Percentiles rank a stretch among this genome's conserved stretches.
phyloP scores from a whole-genome alignment of 2,329 filamentous ascomycete species.

The Dichotomopilus funicola region DNA sequence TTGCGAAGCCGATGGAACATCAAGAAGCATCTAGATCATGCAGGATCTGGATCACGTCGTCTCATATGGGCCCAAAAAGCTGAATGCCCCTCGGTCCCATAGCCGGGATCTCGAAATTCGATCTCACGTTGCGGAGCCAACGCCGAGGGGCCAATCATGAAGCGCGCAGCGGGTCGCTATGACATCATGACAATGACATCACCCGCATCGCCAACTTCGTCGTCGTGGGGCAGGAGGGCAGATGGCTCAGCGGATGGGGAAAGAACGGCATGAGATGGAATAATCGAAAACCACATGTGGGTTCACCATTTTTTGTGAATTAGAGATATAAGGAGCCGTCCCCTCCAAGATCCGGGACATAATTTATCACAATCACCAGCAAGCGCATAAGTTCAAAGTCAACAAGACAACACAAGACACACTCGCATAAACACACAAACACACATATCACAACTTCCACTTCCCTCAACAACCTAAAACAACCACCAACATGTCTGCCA shows the following conservation, averaged over 20 bases:
- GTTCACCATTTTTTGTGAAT: background rate
- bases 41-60: too few species aligned
- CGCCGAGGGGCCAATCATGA: conserved; percentile 6
- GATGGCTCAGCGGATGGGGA: too few species aligned
- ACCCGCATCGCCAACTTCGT: conserved; percentile 3
- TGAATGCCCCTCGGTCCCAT: background rate
- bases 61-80: too few species aligned
- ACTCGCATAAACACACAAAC: background rate
- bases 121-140: background rate
- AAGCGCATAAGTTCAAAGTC: background rate
- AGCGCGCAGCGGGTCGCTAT: conserved; percentile 2
- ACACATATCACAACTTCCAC: background rate
- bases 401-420: conserved; percentile 1
- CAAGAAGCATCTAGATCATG: too few species aligned
- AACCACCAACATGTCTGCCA: conserved; percentile 34
- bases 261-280: too few species aligned
- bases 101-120: background rate
- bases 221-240: too few species aligned
- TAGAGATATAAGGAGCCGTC: background rate
- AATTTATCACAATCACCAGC: background rate
- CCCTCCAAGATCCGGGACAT: too few species aligned
- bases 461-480: background rate
- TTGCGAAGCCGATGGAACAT: too few species aligned
- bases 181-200: conserved; percentile 20
- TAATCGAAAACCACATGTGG: too few species aligned